phyloP scores from a whole-genome alignment of 371 early-diverging fungal genomes.

The Phascolomyces articulosus region DNA sequence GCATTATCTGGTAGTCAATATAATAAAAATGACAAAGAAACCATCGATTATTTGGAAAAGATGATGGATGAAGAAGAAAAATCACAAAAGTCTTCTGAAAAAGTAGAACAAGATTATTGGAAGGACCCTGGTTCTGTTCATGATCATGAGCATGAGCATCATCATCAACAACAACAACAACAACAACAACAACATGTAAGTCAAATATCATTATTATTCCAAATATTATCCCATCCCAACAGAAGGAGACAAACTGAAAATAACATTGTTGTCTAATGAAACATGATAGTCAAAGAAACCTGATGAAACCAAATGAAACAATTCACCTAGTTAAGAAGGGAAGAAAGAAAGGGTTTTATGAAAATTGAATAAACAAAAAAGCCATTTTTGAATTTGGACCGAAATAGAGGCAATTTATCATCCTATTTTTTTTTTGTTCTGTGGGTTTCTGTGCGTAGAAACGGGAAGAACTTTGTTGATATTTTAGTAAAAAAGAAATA shows the following conservation, averaged over 20 bases:
- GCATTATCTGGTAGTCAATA: no score
- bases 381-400: no score
- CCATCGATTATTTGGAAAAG: constrained; percentile 9
- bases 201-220: neutral
- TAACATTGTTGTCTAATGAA: no score
- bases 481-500: neutral
- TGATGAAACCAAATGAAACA: neutral
- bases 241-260: no score
- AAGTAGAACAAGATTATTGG: constrained; percentile 5
- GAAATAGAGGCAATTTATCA: neutral
- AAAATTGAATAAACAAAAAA: no score
- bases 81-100: constrained; percentile 4
- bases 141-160: neutral
- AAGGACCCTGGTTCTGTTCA: constrained; percentile 1
- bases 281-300: neutral
- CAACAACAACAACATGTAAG: neutral
- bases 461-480: neutral
- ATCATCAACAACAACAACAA: no score
- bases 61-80: constrained; percentile 11
- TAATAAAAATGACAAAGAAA: neutral
- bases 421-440: neutral
- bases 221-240: no score
- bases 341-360: no score
- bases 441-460: constrained; percentile 3
- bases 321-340: neutral